Evolutionary conservation across 1,284 basidiomycete species (phyloP).

Genomic region (Tilletia walkeri): DNA sequence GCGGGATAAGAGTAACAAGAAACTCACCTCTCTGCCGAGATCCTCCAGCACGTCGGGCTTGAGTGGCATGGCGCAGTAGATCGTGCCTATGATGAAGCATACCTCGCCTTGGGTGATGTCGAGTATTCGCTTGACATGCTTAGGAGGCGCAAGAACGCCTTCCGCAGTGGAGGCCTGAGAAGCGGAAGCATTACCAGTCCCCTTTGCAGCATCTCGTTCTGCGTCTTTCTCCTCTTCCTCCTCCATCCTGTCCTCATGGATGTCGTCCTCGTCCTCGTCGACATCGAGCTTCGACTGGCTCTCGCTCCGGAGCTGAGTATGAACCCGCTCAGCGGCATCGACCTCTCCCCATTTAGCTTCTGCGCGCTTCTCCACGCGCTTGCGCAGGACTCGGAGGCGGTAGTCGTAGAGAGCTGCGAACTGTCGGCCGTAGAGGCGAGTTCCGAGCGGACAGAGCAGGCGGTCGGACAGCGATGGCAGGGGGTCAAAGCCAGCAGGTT

Average conservation of each 20-base stretch:
- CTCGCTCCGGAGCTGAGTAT: constrained; percentile 27
- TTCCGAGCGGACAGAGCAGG: constrained; percentile 12
- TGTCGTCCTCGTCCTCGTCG: neutral
- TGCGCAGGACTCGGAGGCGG: constrained; percentile 48
- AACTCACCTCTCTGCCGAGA: constrained; percentile 77
- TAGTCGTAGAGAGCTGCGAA: constrained; percentile 54
- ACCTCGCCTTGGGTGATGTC: constrained; percentile 80
- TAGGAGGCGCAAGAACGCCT: constrained; percentile 55
- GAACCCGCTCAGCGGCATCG: constrained; percentile 20
- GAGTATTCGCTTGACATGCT: constrained; percentile 77
- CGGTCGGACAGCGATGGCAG: neutral
- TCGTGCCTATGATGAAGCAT: constrained; percentile 88
- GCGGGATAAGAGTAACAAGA: neutral
- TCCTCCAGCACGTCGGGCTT: constrained; percentile 97
- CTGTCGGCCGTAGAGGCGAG: constrained; percentile 39
- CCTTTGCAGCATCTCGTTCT: constrained; percentile 9
- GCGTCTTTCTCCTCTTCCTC: constrained; percentile 15
- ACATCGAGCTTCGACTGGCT: constrained; percentile 23
- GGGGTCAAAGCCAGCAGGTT: neutral
- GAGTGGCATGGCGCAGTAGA: constrained; percentile 96
- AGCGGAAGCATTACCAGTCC: neutral
- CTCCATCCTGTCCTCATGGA: constrained; percentile 19
- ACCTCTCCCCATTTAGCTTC: constrained; percentile 26
- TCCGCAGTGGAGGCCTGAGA: neutral
- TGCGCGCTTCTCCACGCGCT: constrained; percentile 40